Conservation (phyloP, 345 rosid genomes). For the Garcia nutans region DNA sequence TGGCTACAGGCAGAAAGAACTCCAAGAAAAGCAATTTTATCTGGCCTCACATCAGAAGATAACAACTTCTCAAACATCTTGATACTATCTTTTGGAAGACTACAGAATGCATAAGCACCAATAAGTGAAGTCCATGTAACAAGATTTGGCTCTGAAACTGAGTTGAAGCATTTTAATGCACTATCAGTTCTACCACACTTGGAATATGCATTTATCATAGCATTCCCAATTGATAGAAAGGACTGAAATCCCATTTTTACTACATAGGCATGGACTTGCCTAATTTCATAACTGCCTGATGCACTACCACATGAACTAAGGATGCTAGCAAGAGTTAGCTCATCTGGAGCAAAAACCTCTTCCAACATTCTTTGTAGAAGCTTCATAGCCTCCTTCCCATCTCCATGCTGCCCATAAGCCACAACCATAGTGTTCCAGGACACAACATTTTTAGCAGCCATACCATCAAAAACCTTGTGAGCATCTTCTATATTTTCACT, state of each 20-base stretch:
- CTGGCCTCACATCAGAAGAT: conserved; percentile 48
- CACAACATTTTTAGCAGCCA: conserved; percentile 54
- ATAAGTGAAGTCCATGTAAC: conserved; percentile 67
- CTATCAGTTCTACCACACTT: conserved; percentile 48
- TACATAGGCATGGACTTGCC: conserved; percentile 47
- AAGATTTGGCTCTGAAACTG: conserved; percentile 46
- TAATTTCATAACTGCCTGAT: conserved; percentile 42
- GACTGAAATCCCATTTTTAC: conserved; percentile 43
- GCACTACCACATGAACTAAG: conserved; percentile 51
- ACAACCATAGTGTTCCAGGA: conserved; percentile 72
- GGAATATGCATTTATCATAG: conserved; percentile 57
- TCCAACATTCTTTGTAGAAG: conserved; percentile 46
- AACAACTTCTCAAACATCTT: conserved; percentile 48
- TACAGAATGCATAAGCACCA: conserved; percentile 58
- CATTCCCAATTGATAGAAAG: conserved; percentile 47
- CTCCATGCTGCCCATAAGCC: conserved; percentile 51
- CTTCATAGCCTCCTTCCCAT: conserved; percentile 51
- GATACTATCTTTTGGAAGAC: conserved; percentile 49
- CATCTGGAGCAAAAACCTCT: conserved; percentile 49
- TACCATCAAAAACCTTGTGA: conserved; percentile 46
- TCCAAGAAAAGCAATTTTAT: conserved; percentile 53
- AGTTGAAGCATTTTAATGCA: conserved; percentile 51
- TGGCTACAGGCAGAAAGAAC: conserved; percentile 72
- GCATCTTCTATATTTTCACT: conserved; percentile 43
- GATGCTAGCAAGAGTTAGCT: conserved; percentile 56